Conservation (phyloP, 805 yeast genomes). For the Candida argentea region DNA sequence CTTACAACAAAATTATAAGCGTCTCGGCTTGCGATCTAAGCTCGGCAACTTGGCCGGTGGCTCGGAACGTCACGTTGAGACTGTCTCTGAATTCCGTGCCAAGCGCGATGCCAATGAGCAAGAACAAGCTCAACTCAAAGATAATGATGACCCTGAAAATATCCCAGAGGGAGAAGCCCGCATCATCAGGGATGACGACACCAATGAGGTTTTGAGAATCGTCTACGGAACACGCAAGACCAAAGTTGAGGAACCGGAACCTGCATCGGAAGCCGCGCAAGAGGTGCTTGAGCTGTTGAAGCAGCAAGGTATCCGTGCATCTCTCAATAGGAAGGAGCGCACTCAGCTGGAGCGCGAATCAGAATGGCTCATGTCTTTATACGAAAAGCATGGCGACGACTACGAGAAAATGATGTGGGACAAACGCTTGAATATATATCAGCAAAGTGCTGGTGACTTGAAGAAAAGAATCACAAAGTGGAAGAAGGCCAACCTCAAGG, state of each 20-base stretch:
- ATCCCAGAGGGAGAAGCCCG: slow-evolving; percentile 77
- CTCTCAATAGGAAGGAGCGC: slow-evolving; percentile 43
- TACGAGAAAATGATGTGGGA: slow-evolving; percentile 91
- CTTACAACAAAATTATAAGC: slow-evolving; percentile 75
- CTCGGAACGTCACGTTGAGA: slow-evolving; percentile 45
- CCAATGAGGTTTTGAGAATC: slow-evolving; percentile 54
- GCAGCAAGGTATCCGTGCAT: slow-evolving; percentile 30
- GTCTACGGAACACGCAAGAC: slow-evolving; percentile 59
- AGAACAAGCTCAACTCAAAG: slow-evolving; percentile 29
- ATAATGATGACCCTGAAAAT: slow-evolving; percentile 43
- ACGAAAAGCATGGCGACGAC: slow-evolving; percentile 79
- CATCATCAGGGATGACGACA: slow-evolving; percentile 54
- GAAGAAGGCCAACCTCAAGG: slow-evolving; percentile 39
- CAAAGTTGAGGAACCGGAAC: background rate
- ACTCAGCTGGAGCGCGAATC: slow-evolving; percentile 61
- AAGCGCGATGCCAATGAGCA: slow-evolving; percentile 21
- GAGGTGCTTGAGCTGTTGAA: slow-evolving; percentile 61
- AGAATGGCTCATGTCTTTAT: slow-evolving; percentile 56
- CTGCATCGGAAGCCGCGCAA: slow-evolving; percentile 19
- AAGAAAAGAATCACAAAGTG: slow-evolving; percentile 62
- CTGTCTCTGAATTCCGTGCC: slow-evolving; percentile 23
- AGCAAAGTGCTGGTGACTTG: slow-evolving; percentile 78
- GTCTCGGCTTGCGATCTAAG: slow-evolving; percentile 63
- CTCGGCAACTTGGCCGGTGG: slow-evolving; percentile 74
- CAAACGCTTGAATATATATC: slow-evolving; percentile 68